These are phyloP conservation scores for Taiozyma onychis DNA, from an alignment of 1,139 yeast species.

Conservation along the genomic window DNA sequence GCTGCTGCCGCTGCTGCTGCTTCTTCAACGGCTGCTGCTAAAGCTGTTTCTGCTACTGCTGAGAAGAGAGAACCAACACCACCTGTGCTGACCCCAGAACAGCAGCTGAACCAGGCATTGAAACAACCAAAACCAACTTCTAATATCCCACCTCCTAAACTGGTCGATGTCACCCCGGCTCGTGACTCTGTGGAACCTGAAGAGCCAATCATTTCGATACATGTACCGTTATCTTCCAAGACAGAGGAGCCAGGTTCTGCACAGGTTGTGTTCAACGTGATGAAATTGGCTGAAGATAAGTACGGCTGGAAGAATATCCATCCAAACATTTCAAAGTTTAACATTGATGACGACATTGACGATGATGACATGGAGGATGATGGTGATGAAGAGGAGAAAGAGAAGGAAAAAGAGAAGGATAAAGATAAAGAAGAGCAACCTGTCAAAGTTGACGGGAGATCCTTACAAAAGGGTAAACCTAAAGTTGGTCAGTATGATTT, in stretches of 20 bases:
- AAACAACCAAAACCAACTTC: conserved; percentile 18
- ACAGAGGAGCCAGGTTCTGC: conserved; percentile 58
- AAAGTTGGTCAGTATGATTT: conserved; percentile 86
- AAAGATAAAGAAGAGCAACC: conserved; percentile 17
- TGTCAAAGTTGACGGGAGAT: conserved; percentile 26
- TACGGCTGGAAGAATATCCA: conserved; percentile 76
- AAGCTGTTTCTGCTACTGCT: not conserved
- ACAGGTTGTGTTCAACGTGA: conserved; percentile 72
- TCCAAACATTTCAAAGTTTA: conserved; percentile 50
- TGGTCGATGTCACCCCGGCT: conserved; percentile 26
- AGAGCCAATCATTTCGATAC: conserved; percentile 51
- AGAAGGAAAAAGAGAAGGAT: conserved; percentile 9
- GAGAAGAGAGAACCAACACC: conserved; percentile 4
- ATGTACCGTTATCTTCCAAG: conserved; percentile 43
- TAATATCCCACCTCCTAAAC: conserved; percentile 21
- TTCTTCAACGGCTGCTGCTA: too few species aligned
- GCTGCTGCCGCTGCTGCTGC: not conserved
- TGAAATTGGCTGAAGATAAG: conserved; percentile 76
- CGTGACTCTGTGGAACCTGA: conserved; percentile 25
- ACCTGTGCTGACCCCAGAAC: conserved; percentile 12
- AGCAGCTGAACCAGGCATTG: conserved; percentile 16
- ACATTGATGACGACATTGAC: conserved; percentile 56
- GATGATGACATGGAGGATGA: conserved; percentile 55
- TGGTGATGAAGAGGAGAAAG: conserved; percentile 40
- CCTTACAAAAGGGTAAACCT: conserved; percentile 47